Conservation (phyloP, 495 filamentous ascomycete species). For the Penicillium egyptiacum region DNA sequence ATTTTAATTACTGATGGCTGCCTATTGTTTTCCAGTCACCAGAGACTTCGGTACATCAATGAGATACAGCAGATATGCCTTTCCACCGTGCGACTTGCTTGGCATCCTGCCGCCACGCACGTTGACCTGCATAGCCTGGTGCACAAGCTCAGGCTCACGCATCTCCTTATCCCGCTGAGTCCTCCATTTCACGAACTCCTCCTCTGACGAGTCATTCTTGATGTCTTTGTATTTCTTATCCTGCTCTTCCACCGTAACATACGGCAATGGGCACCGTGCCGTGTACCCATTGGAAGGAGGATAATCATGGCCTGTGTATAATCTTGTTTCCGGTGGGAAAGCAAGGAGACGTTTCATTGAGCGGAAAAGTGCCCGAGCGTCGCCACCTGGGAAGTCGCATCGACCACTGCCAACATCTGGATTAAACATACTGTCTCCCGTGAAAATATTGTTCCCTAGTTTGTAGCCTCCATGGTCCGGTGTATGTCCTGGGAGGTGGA, state of each 20-base stretch:
- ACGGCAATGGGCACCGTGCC: conserved; percentile 30
- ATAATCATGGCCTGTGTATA: conserved; percentile 51
- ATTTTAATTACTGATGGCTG: too few species aligned
- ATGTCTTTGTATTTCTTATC: conserved; percentile 50
- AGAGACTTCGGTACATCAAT: conserved; percentile 9
- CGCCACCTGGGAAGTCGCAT: conserved; percentile 56
- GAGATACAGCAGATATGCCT: conserved; percentile 14
- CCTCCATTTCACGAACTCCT: conserved; percentile 48
- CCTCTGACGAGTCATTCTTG: conserved; percentile 36
- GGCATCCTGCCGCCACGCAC: conserved; percentile 50
- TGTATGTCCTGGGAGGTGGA: conserved; percentile 57
- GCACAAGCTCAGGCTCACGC: conserved; percentile 46
- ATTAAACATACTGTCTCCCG: conserved; percentile 56
- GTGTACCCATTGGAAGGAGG: conserved; percentile 26
- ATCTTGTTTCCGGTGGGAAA: conserved; percentile 37
- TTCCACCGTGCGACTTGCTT: conserved; percentile 13
- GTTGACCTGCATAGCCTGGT: conserved; percentile 56
- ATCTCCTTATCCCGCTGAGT: conserved; percentile 41
- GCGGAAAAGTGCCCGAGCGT: conserved; percentile 36
- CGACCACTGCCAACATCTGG: conserved; percentile 54
- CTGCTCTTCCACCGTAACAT: conserved; percentile 49
- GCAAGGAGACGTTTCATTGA: conserved; percentile 46
- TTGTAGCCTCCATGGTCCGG: conserved; percentile 57
- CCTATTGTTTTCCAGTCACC: conserved; percentile 1
- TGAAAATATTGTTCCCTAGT: conserved; percentile 56